Conservation (phyloP, 2,329 filamentous ascomycete species). For the Colletotrichum nymphaeae region DNA sequence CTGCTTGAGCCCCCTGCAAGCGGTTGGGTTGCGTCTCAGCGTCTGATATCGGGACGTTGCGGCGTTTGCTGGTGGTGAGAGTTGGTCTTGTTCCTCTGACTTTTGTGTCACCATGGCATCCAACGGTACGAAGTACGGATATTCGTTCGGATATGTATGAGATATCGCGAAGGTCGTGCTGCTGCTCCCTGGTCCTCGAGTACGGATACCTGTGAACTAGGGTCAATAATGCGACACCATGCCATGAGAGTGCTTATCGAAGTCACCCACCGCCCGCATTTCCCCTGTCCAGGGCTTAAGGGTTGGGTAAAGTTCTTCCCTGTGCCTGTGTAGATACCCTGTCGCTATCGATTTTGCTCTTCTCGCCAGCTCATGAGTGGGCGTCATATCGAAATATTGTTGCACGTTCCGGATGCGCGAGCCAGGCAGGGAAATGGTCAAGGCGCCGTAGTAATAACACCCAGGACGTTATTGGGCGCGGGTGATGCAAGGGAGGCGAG, state of each 20-base stretch:
- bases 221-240: background rate
- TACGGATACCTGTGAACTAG: background rate
- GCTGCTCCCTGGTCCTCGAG: background rate
- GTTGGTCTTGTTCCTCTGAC: background rate
- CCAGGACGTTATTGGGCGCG: conserved; percentile 8
- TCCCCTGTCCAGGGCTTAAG: background rate
- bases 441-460: conserved; percentile 8
- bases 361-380: background rate
- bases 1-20: conserved; percentile 7
- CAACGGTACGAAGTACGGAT: too few species aligned
- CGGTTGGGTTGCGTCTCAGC: conserved; percentile 12
- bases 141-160: too few species aligned
- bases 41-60: conserved; percentile 1
- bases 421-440: background rate
- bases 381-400: background rate
- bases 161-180: background rate
- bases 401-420: background rate
- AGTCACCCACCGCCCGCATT: background rate
- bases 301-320: background rate
- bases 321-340: background rate
- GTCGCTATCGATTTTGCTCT: background rate
- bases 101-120: background rate
- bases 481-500: conserved; percentile 18
- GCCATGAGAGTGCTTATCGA: background rate
- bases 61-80: background rate